Percentiles rank a stretch among this genome's conserved stretches.
phyloP scores from a whole-genome alignment of 169 alveolate genomes.

The Eimeria sp. region DNA sequence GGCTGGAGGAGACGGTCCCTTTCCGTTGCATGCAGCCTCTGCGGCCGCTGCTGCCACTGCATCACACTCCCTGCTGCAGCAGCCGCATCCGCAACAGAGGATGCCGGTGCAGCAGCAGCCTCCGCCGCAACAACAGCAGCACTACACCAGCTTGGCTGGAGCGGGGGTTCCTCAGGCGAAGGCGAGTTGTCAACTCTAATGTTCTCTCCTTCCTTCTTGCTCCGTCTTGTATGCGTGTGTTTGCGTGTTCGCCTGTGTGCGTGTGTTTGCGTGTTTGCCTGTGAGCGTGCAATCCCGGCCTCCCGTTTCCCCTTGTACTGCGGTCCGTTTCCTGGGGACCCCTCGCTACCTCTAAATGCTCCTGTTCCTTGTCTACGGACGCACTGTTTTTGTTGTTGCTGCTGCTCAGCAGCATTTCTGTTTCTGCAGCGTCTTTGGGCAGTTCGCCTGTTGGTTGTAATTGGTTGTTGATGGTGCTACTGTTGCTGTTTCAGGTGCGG shows the following conservation, averaged over 20 bases:
- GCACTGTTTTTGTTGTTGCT: background rate
- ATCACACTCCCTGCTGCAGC: conserved; percentile 44
- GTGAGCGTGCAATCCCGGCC: no score
- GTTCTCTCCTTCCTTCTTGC: background rate
- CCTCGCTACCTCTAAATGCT: background rate
- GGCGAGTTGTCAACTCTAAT: background rate
- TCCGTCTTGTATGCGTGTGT: background rate
- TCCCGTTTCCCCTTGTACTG: background rate
- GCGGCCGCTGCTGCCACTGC: conserved; percentile 50
- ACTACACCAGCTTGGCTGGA: conserved; percentile 43
- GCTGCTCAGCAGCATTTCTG: background rate
- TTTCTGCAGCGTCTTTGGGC: background rate
- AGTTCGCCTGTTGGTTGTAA: background rate
- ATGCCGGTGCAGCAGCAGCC: conserved; percentile 55
- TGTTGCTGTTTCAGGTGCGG: conserved; percentile 83
- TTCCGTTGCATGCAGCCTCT: conserved; percentile 56
- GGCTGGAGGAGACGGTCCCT: conserved; percentile 31
- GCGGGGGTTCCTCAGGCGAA: conserved; percentile 34
- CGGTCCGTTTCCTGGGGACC: background rate
- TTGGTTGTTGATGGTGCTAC: background rate
- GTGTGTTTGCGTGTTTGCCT: no score
- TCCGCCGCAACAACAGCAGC: conserved; percentile 40
- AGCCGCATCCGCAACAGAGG: conserved; percentile 46
- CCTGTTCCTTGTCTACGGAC: background rate
- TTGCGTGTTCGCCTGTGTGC: background rate